Conservation (phyloP, 2,329 filamentous ascomycete genomes). For the Plenodomus tracheiphilus region DNA sequence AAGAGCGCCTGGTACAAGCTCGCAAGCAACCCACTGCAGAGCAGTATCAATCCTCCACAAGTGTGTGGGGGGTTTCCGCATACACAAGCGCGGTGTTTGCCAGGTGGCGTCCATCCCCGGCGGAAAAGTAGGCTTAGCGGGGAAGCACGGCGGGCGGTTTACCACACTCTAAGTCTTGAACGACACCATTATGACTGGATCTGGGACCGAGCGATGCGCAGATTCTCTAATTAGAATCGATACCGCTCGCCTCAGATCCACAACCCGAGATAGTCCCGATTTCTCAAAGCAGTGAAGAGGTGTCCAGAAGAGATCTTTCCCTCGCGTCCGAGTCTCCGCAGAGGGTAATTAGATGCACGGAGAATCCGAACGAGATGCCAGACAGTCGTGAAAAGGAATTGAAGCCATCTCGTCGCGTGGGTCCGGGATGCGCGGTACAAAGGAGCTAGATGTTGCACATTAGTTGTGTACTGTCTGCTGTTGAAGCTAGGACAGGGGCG, state of each 20-base stretch:
- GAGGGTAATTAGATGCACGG: not conserved
- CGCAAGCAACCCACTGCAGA: too few relatives aligned
- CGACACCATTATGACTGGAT: too few relatives aligned
- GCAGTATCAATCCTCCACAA: too few relatives aligned
- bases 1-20: too few relatives aligned
- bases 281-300: not conserved
- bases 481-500: too few relatives aligned
- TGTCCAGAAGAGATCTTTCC: not conserved
- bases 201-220: too few relatives aligned
- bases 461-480: not conserved
- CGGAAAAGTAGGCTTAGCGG: too few relatives aligned
- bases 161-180: too few relatives aligned
- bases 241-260: not conserved
- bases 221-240: not conserved
- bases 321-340: not conserved
- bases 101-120: too few relatives aligned
- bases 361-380: not conserved
- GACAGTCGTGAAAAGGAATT: not conserved
- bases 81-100: too few relatives aligned
- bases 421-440: not conserved
- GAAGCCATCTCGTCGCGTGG: not conserved
- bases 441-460: conserved; percentile 6
- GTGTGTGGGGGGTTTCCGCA: too few relatives aligned
- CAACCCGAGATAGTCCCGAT: not conserved
- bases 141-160: too few relatives aligned